Conservation (phyloP, 345 rosid species). For the Hibiscus syriacus region DNA sequence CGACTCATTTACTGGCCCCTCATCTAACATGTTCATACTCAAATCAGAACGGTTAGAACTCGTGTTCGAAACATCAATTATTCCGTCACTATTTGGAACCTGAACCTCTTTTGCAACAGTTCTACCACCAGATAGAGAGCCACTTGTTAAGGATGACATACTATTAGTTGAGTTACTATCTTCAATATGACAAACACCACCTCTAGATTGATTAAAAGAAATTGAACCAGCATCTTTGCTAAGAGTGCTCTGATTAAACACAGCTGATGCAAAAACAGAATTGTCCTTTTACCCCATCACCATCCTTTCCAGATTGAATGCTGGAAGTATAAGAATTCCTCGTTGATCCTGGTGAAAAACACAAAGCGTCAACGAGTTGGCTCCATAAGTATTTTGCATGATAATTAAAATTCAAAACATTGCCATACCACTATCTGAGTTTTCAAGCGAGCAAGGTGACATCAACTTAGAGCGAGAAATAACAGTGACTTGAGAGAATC, state of each 20-base stretch:
- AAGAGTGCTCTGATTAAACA: constrained; percentile 26
- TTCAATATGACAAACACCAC: constrained; percentile 31
- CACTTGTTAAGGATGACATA: constrained; percentile 33
- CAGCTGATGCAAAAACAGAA: constrained; percentile 32
- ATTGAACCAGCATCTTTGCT: constrained; percentile 25
- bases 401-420: not conserved
- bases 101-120: constrained; percentile 32
- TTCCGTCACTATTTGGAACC: constrained; percentile 38
- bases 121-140: constrained; percentile 48
- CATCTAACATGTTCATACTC: constrained; percentile 52
- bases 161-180: constrained; percentile 33
- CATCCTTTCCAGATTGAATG: constrained; percentile 24
- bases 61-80: constrained; percentile 48
- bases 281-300: constrained; percentile 21
- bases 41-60: constrained; percentile 56
- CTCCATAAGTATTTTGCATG: not conserved
- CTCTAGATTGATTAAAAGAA: constrained; percentile 45
- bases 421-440: constrained; percentile 37
- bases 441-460: constrained; percentile 27
- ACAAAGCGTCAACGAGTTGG: constrained; percentile 11
- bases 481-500: constrained; percentile 26
- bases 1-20: constrained; percentile 38
- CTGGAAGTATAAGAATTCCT: constrained; percentile 36
- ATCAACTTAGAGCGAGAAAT: constrained; percentile 30
- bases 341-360: constrained; percentile 35